Conservation (phyloP, 225 moss, liverwort and hornwort species). For the Straminergon stramineum region DNA sequence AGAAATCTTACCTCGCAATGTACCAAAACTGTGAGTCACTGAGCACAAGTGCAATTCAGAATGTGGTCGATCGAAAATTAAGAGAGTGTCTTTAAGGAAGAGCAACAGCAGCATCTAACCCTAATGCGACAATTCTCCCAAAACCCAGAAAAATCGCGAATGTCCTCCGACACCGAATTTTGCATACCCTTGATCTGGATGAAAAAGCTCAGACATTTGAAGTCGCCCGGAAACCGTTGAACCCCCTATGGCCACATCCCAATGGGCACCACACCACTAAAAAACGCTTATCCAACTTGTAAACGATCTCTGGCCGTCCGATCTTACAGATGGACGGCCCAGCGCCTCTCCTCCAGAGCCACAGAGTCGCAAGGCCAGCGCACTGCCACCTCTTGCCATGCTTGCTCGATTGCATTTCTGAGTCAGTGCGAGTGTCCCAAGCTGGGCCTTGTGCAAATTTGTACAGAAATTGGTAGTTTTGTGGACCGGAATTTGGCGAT, state of each 20-base stretch:
- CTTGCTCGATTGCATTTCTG: not conserved
- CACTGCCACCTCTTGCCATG: not conserved
- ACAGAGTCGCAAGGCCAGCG: not conserved
- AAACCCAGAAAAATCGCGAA: not conserved
- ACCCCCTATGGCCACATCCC: not conserved
- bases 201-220: not conserved
- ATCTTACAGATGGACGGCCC: not conserved
- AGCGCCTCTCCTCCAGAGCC: slow-evolving; percentile 12
- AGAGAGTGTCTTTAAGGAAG: not conserved
- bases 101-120: not conserved
- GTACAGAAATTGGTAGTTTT: not conserved
- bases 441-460: not conserved
- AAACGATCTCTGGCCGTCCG: not conserved
- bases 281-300: slow-evolving; percentile 8
- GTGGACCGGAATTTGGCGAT: not conserved
- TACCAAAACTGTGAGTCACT: not conserved
- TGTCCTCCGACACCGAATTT: not conserved
- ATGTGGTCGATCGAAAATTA: not conserved
- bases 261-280: not conserved
- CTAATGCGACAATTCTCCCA: not conserved
- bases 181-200: not conserved
- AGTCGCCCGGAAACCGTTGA: not conserved
- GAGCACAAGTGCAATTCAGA: not conserved
- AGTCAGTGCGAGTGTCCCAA: slow-evolving; percentile 6
- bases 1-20: not conserved